Conservation (phyloP, 768 basidiomycete species). For the Gyrodon lividus region DNA sequence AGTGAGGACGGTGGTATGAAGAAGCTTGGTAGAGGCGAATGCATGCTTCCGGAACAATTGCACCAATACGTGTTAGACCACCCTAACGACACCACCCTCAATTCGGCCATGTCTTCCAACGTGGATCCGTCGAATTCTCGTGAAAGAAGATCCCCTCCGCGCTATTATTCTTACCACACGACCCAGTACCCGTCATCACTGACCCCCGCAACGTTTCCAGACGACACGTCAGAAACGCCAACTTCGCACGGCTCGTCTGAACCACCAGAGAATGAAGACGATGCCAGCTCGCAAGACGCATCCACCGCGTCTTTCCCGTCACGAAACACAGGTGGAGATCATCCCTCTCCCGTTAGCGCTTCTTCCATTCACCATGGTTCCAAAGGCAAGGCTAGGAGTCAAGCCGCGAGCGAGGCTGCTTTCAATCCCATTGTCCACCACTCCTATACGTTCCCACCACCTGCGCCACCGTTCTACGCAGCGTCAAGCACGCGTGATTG, state of each 20-base stretch:
- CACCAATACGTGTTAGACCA: slow-evolving; percentile 7
- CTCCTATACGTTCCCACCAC: slow-evolving; percentile 27
- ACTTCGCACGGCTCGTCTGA: neutral
- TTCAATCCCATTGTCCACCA: slow-evolving; percentile 21
- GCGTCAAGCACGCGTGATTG: slow-evolving; percentile 24
- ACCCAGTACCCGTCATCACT: neutral
- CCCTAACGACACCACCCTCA: neutral
- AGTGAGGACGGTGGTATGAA: slow-evolving; percentile 11
- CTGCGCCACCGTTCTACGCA: slow-evolving; percentile 19
- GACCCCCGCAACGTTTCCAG: slow-evolving; percentile 11
- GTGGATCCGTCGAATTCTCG: slow-evolving; percentile 6
- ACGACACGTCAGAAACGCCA: neutral
- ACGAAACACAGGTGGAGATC: neutral
- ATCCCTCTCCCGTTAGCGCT: slow-evolving; percentile 1
- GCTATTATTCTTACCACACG: neutral
- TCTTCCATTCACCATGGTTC: slow-evolving; percentile 29
- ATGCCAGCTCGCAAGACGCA: neutral
- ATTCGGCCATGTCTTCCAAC: slow-evolving; percentile 1
- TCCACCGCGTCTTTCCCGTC: neutral
- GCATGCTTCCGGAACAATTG: slow-evolving; percentile 9
- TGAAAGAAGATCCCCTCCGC: slow-evolving; percentile 3
- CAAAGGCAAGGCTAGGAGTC: slow-evolving; percentile 7
- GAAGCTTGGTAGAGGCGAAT: slow-evolving; percentile 4
- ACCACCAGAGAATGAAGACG: slow-evolving; percentile 4
- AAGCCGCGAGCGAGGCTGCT: slow-evolving; percentile 33